A percentile compares a stretch with the other conserved stretches of the same genome.
phyloP scores from a whole-genome alignment of 2,329 filamentous ascomycete species.

The Dactylellina leptospora region DNA sequence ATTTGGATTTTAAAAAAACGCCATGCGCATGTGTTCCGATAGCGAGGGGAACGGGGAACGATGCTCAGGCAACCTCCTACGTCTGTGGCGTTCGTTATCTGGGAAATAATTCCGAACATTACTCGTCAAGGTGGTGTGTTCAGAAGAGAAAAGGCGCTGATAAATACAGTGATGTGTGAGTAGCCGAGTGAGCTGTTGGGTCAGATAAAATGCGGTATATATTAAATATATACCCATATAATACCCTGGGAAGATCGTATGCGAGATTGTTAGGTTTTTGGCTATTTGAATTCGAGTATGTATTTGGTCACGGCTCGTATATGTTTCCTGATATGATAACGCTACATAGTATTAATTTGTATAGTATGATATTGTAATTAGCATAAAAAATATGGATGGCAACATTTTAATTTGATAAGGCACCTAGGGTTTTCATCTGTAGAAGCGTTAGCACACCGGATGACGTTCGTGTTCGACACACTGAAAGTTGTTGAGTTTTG shows the following conservation, averaged over 20 bases:
- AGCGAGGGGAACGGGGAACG: neutral
- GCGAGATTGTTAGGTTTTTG: constrained; percentile 43
- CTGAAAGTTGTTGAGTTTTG: neutral
- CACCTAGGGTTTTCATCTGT: neutral
- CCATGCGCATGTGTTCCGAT: too few relatives aligned
- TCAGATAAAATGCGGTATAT: constrained; percentile 36
- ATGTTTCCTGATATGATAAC: constrained; percentile 5
- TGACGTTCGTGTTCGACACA: neutral
- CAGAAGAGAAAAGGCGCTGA: too few relatives aligned
- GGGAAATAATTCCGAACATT: neutral
- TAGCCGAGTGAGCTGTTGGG: neutral
- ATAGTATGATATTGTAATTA: neutral
- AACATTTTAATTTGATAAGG: neutral
- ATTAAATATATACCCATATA: constrained; percentile 34
- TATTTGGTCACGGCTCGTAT: neutral
- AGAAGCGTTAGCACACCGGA: neutral
- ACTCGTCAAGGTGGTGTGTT: too few relatives aligned
- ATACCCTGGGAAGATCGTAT: constrained; percentile 35
- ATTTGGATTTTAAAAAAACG: neutral
- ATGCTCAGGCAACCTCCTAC: neutral
- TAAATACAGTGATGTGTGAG: too few relatives aligned
- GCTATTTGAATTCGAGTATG: constrained; percentile 25
- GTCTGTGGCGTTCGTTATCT: constrained; percentile 9
- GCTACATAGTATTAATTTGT: constrained; percentile 1
- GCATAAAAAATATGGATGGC: constrained; percentile 7